Percentiles rank a stretch among this genome's conserved stretches.
Conservation (phyloP, 306 rosid species). For the Elaeagnus macrophylla region DNA sequence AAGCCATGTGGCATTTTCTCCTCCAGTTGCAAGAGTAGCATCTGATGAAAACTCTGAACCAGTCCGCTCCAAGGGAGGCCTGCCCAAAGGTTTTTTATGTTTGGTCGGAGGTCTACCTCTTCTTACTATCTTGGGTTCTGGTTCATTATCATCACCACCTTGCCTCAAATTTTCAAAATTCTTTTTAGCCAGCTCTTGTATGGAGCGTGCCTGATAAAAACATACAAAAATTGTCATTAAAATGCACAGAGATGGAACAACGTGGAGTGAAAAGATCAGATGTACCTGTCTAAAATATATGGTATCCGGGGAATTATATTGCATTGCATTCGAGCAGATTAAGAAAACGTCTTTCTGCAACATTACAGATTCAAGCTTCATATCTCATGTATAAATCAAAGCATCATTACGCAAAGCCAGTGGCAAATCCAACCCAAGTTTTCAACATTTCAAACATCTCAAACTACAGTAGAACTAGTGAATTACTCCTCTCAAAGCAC, state of each 20-base stretch:
- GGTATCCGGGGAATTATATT: conserved; percentile 63
- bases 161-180: conserved; percentile 54
- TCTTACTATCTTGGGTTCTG: conserved; percentile 45
- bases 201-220: conserved; percentile 51
- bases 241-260: conserved; percentile 6
- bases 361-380: conserved; percentile 11
- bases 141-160: conserved; percentile 56
- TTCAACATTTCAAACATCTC: background rate
- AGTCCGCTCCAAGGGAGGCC: conserved; percentile 40
- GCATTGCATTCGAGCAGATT: conserved; percentile 68
- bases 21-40: conserved; percentile 45
- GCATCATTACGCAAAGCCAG: conserved; percentile 1
- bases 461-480: background rate
- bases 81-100: conserved; percentile 36
- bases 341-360: conserved; percentile 53
- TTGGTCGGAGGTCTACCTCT: conserved; percentile 67
- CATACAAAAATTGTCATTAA: background rate
- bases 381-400: conserved; percentile 6
- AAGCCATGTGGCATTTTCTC: conserved; percentile 33
- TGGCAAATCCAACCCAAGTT: background rate
- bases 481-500: background rate
- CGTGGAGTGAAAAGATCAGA: background rate
- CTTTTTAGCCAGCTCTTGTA: conserved; percentile 57
- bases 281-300: conserved; percentile 64
- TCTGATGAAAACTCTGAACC: conserved; percentile 38